A percentile compares a stretch with the other conserved stretches of the same genome.
phyloP scores from a whole-genome alignment of 1,284 basidiomycete species.

The Cronartium ribicola region DNA sequence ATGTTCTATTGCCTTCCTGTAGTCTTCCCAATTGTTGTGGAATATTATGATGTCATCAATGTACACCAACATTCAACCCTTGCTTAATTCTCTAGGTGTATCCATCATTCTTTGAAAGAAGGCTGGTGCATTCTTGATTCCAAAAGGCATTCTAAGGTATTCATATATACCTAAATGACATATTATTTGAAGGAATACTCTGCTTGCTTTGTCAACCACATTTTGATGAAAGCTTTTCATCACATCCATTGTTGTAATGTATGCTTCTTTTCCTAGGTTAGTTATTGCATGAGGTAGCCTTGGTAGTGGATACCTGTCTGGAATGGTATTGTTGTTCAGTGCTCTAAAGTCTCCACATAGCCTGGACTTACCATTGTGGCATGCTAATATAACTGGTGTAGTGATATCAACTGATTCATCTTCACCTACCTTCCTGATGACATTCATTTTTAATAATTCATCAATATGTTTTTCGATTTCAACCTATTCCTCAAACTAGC shows the following conservation, averaged over 20 bases:
- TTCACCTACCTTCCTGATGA: conserved; percentile 6
- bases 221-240: conserved; percentile 19
- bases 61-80: conserved; percentile 11
- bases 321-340: not conserved
- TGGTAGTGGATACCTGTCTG: conserved; percentile 7
- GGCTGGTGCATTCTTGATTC: conserved; percentile 17
- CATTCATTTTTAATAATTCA: not conserved
- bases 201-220: not conserved
- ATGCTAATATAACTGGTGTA: conserved; percentile 5
- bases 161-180: conserved; percentile 11
- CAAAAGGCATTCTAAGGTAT: conserved; percentile 23
- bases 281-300: not conserved
- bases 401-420: conserved; percentile 29
- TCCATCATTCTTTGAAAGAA: conserved; percentile 33
- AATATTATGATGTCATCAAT: conserved; percentile 31
- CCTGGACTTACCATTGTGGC: conserved; percentile 9
- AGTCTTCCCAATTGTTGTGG: not conserved
- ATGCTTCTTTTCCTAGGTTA: not conserved
- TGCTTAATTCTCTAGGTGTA: not conserved
- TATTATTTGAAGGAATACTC: not conserved
- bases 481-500: conserved; percentile 6
- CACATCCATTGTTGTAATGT: conserved; percentile 14
- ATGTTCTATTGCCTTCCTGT: not conserved
- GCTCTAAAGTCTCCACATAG: conserved; percentile 14
- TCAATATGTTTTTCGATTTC: conserved; percentile 1